These are phyloP conservation scores for Trichophyton simii DNA, from an alignment of 2,329 filamentous ascomycete species.

Conservation along the genomic window DNA sequence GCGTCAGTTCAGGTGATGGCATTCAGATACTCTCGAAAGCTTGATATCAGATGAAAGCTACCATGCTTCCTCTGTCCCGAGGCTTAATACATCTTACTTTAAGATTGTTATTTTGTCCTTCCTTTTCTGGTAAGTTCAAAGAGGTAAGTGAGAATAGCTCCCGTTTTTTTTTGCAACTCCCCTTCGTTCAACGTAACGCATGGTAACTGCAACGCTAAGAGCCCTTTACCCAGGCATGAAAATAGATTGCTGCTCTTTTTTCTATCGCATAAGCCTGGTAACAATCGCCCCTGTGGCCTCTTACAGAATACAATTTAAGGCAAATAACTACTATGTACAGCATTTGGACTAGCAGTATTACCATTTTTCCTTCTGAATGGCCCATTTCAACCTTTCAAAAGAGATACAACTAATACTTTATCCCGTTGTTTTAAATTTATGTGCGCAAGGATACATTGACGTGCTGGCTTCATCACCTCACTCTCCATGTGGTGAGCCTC, in stretches of 20 bases:
- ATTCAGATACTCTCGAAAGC: neutral
- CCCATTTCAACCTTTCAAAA: neutral
- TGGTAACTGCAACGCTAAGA: neutral
- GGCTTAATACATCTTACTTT: neutral
- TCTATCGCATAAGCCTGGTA: neutral
- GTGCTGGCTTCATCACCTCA: too few relatives aligned
- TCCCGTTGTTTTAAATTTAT: neutral
- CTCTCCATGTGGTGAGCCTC: too few relatives aligned
- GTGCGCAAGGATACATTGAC: too few relatives aligned
- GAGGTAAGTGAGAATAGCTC: neutral
- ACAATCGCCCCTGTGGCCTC: neutral
- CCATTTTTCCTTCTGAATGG: neutral
- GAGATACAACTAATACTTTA: neutral
- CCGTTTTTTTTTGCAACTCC: neutral
- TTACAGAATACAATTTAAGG: too few relatives aligned
- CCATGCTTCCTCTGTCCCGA: neutral
- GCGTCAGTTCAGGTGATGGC: neutral
- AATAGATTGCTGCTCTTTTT: neutral
- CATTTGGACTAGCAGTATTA: neutral
- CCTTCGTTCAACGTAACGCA: constrained; percentile 3
- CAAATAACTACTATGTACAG: too few relatives aligned
- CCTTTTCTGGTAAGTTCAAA: neutral
- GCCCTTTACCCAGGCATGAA: neutral
- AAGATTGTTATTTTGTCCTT: neutral
- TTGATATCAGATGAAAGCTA: constrained; percentile 2